A percentile compares a stretch with the other conserved stretches of the same genome.
phyloP scores from a whole-genome alignment of 2,329 filamentous ascomycete species.

The Passalora sequoiae region DNA sequence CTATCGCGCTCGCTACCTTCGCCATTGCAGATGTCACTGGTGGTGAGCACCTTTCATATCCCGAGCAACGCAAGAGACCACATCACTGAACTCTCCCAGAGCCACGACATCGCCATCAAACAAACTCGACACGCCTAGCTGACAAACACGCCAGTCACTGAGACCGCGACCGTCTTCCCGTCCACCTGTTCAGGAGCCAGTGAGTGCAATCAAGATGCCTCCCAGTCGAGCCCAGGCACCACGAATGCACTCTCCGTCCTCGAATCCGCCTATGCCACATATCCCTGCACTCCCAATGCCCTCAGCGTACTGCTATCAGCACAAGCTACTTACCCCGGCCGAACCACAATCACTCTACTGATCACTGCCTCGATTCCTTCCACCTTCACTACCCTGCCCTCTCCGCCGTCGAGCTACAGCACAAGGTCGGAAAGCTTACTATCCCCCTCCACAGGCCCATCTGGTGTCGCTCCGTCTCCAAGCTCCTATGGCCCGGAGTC shows the following conservation, averaged over 20 bases:
- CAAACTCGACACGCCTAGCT: slow-evolving; percentile 2
- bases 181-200: slow-evolving; percentile 20
- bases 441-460: slow-evolving; percentile 16
- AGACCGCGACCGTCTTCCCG: slow-evolving; percentile 17
- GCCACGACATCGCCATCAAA: background rate
- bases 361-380: slow-evolving; percentile 4
- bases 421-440: slow-evolving; percentile 19
- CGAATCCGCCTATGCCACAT: slow-evolving; percentile 14
- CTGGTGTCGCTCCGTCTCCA: slow-evolving; percentile 8
- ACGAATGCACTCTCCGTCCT: slow-evolving; percentile 20
- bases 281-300: slow-evolving; percentile 15
- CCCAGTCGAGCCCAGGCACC: slow-evolving; percentile 12
- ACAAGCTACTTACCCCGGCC: slow-evolving; percentile 10
- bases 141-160: slow-evolving; percentile 10
- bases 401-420: slow-evolving; percentile 2
- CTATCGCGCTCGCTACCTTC: slow-evolving; percentile 23
- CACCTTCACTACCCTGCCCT: slow-evolving; percentile 4
- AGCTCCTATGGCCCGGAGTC: slow-evolving; percentile 4
- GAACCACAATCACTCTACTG: slow-evolving; percentile 6
- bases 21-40: slow-evolving; percentile 25
- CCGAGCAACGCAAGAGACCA: background rate
- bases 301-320: slow-evolving; percentile 19
- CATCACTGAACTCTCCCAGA: slow-evolving; percentile 9
- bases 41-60: slow-evolving; percentile 15
- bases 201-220: slow-evolving; percentile 17